These are phyloP conservation scores for Astrothelium macrocarpum DNA, from an alignment of 495 filamentous ascomycete species.

Conservation along the genomic window DNA sequence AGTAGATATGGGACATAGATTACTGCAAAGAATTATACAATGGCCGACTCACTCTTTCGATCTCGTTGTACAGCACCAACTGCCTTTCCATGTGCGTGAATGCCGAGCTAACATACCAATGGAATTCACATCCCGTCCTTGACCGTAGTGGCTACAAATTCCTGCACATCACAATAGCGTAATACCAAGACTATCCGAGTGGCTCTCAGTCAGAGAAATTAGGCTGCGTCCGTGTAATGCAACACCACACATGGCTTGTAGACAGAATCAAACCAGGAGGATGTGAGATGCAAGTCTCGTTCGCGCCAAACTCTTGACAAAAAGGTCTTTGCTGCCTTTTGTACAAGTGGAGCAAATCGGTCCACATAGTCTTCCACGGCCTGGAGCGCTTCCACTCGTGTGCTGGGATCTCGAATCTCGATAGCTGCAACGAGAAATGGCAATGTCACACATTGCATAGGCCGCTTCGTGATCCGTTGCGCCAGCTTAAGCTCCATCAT, in stretches of 20 bases:
- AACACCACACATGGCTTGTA: conserved; percentile 5
- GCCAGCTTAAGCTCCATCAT: conserved; percentile 23
- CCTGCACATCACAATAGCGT: neutral
- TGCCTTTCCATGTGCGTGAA: conserved; percentile 2
- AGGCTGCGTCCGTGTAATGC: conserved; percentile 6
- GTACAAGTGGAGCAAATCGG: conserved; percentile 4
- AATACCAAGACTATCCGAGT: neutral
- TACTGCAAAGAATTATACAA: conserved; percentile 1
- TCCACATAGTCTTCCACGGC: conserved; percentile 1
- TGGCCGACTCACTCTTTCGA: conserved; percentile 5
- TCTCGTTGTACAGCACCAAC: neutral
- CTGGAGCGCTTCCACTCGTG: conserved; percentile 4
- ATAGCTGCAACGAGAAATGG: conserved; percentile 21
- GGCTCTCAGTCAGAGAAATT: neutral
- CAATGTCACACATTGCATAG: conserved; percentile 19
- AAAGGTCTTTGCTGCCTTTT: conserved; percentile 5
- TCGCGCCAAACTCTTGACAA: conserved; percentile 7
- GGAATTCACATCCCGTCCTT: conserved; percentile 1
- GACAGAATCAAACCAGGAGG: neutral
- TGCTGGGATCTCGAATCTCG: conserved; percentile 13
- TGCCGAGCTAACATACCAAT: neutral
- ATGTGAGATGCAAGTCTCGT: conserved; percentile 5
- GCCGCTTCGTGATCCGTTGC: conserved; percentile 16
- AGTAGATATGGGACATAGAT: conserved; percentile 5
- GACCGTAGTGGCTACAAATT: neutral